phyloP scores from a whole-genome alignment of 2,329 filamentous ascomycete species.

The Alternaria dauci region DNA sequence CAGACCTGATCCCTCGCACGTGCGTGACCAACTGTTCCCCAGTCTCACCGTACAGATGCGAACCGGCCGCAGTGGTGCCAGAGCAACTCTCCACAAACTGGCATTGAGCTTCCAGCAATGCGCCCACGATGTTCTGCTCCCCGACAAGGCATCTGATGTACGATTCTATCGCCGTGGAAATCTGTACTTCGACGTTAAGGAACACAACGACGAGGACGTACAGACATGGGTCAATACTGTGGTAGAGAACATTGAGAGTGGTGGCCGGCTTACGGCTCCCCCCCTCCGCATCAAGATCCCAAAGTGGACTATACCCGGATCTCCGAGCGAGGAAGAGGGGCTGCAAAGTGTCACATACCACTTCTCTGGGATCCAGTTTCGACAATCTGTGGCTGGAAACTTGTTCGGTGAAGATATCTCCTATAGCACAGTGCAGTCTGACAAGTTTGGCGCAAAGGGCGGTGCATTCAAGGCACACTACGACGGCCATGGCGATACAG shows the following conservation, averaged over 20 bases:
- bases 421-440: conserved; percentile 37
- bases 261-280: conserved; percentile 41
- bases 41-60: conserved; percentile 35
- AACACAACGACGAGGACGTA: conserved; percentile 23
- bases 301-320: conserved; percentile 37
- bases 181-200: conserved; percentile 21
- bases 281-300: conserved; percentile 39
- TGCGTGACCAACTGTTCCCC: conserved; percentile 30
- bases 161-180: conserved; percentile 32
- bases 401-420: conserved; percentile 21
- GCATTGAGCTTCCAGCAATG: conserved; percentile 33
- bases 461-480: conserved; percentile 31
- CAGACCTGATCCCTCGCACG: conserved; percentile 28
- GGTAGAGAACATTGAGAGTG: conserved; percentile 37
- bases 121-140: conserved; percentile 42
- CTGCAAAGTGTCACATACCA: conserved; percentile 32
- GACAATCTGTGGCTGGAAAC: conserved; percentile 31
- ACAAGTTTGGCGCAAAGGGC: conserved; percentile 39
- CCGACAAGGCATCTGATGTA: conserved; percentile 40
- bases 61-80: conserved; percentile 18
- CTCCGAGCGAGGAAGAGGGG: conserved; percentile 15
- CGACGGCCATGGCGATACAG: conserved; percentile 1
- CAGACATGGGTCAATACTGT: conserved; percentile 28
- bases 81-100: conserved; percentile 29
- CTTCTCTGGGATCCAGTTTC: conserved; percentile 42